Evolutionary conservation across 192 early-diverging fungal genomes (phyloP), one percentile per base, ranked within the genome.

Genomic region (Powellomyces hirtus): DNA sequence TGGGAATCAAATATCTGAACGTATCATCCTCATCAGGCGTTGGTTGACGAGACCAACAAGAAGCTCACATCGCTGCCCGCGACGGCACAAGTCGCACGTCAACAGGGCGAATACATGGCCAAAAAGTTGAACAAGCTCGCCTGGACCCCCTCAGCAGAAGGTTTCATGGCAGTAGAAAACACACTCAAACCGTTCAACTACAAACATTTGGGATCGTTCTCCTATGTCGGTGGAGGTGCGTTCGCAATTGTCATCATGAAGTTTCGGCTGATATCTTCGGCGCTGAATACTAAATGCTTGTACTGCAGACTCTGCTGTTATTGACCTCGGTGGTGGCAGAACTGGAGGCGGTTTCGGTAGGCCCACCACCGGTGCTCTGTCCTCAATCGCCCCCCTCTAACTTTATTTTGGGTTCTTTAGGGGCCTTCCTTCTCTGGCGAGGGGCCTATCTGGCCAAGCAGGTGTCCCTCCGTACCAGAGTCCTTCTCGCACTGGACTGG

Each of bases 41-140:
- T 66, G 27, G 31, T 80, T 1, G 55, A 71, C 20, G 71, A 75
- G 18, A 45, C 70, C n/a, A 55, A 68, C 58, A 70, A 68, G 31
- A 72, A 76, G 34, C 55, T 77, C 11, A 81, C 79, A 18, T 72
- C 73, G 7, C 64, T 78, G 7, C 73, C 79, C 2, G 73, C 79
- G 0, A 81, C 79, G 13, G 79, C 79, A 0, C 75, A 79, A 59
- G 75, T 80, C 1, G 75, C 79, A 20, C 50, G 73, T 4, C 76
- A 78, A 40, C 59, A 81, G 58, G 79, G 79, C 1, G 51, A 35
- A 6, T 78, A 75, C 51, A 55, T 81, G 20, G 75, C 69, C 5
- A 60, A 65, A 10, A 66, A 72, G 50, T 56, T 81, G 1, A 75
- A 74, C 63, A 14, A 50, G 42, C 45, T 75, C 69, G 0, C 13